These are phyloP conservation scores for Scleromitrula shiraiana DNA, from an alignment of 2,329 filamentous ascomycete species.

Conservation along the genomic window DNA sequence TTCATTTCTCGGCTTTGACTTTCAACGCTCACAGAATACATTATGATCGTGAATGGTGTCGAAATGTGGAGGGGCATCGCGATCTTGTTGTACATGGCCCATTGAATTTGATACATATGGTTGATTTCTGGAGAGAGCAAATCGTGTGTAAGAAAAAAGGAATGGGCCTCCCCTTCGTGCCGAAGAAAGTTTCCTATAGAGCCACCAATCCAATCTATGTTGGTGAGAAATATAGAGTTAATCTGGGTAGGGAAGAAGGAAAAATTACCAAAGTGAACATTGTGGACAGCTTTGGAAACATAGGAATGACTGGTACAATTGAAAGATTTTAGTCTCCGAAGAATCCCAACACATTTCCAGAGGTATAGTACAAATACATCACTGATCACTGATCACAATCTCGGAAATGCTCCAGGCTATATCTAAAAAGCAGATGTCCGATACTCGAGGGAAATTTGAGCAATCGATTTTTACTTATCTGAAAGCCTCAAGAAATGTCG, in stretches of 20 bases:
- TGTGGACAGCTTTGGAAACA: conserved; percentile 24
- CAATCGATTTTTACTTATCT: too few relatives aligned
- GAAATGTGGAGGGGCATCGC: conserved; percentile 48
- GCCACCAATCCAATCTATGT: conserved; percentile 43
- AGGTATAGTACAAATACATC: too few relatives aligned
- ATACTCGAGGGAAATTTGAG: too few relatives aligned
- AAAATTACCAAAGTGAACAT: conserved; percentile 21
- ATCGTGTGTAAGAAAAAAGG: conserved; percentile 7
- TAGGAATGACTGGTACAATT: conserved; percentile 29
- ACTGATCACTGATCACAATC: too few relatives aligned
- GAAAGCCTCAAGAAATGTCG: too few relatives aligned
- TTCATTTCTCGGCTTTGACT: conserved; percentile 76
- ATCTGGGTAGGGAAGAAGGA: conserved; percentile 32
- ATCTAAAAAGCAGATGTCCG: too few relatives aligned
- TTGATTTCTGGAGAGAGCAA: conserved; percentile 61
- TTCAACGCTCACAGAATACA: conserved; percentile 86
- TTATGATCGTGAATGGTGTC: conserved; percentile 52
- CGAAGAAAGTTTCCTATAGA: conserved; percentile 38
- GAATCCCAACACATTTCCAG: not conserved
- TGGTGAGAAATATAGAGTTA: conserved; percentile 38
- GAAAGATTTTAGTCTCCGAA: conserved; percentile 15
- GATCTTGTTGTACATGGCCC: conserved; percentile 74
- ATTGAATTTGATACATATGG: conserved; percentile 63
- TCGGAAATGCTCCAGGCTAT: too few relatives aligned
- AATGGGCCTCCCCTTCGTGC: conserved; percentile 19